Base-by-base conservation (phyloP, 2,329 filamentous ascomycete genomes). In the Tolypocladium pustulatum region DNA sequence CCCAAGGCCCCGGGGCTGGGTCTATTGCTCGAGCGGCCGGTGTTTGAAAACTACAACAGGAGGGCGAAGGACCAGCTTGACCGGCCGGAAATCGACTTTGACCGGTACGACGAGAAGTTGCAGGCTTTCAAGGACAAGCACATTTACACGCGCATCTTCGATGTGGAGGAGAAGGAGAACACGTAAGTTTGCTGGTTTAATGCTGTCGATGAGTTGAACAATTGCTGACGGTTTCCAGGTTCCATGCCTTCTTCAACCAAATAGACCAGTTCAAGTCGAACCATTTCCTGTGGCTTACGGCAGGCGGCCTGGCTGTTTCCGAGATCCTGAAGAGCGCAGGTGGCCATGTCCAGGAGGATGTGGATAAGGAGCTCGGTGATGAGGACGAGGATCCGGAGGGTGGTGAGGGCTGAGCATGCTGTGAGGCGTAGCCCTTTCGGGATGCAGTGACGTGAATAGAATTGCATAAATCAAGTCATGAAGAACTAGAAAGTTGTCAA, bases 1-100 rank as follows among this genome's bases (percentile, higher is more conserved):
- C 94, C 94, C 58, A 97, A 97, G 74, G 94, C 92, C 0, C 94
- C 94, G 0, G 89, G 91, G 4, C 74, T 99, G 40, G 94, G 94
- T 0, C 76, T 99, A 51, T 77, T 97, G 58, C 82, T 99, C 4
- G 94, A 99, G 74, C 79, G 91, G 1, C 94, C 94, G 2, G 89
- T 97, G 0, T 99, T 99, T 69, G 87, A 93, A 61, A 86, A 78
- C 55, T 97, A 97, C 75, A 99, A 97, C 72, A 81, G 81, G 58
- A 85, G 87, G 63, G 86, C 89, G 1, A 80, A 80, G 9, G 78
- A 80, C 40, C 82, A 83, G 57, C 81, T 87, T 51, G 83, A 81
- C 8, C 83, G 85, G 58, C 82, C 88, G 55, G 79, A 82, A 30
- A 86, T 99, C 59, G 85, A 91, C 66, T 99, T 97, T 71, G 78